A percentile compares a stretch with the other conserved stretches of the same genome.
Evolutionary conservation across 495 filamentous ascomycete genomes (phyloP).

Genomic region (Recurvomyces mirabilis): DNA sequence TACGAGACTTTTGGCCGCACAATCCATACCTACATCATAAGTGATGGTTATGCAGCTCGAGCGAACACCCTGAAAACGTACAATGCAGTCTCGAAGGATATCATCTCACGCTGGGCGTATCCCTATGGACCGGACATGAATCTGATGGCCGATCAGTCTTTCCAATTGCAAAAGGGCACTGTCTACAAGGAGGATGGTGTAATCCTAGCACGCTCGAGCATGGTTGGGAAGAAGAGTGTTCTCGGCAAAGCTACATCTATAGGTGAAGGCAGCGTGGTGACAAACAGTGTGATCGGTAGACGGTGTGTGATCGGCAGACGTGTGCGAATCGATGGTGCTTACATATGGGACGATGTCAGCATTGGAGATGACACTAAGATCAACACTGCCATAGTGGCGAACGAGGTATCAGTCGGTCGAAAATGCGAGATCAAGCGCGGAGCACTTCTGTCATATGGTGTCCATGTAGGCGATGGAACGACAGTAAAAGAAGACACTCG

Average conservation of each 20-base stretch:
- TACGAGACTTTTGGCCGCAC: slow-evolving; percentile 94
- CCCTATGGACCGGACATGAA: slow-evolving; percentile 90
- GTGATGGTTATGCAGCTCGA: slow-evolving; percentile 65
- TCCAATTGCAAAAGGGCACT: slow-evolving; percentile 51
- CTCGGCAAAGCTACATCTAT: slow-evolving; percentile 68
- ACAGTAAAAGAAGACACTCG: slow-evolving; percentile 40
- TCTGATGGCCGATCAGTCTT: slow-evolving; percentile 62
- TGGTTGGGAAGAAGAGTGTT: slow-evolving; percentile 53
- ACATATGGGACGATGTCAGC: slow-evolving; percentile 77
- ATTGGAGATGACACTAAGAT: slow-evolving; percentile 66
- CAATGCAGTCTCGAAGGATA: slow-evolving; percentile 77
- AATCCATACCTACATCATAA: slow-evolving; percentile 79
- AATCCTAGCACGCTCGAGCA: slow-evolving; percentile 57
- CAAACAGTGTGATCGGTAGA: slow-evolving; percentile 66
- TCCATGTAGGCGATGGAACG: slow-evolving; percentile 53
- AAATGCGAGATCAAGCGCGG: slow-evolving; percentile 56
- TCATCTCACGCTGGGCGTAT: slow-evolving; percentile 82
- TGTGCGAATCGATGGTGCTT: slow-evolving; percentile 65
- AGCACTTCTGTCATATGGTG: slow-evolving; percentile 68
- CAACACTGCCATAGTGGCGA: slow-evolving; percentile 63
- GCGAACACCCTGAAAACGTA: slow-evolving; percentile 80
- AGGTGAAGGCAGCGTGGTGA: slow-evolving; percentile 56
- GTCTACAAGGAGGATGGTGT: slow-evolving; percentile 63
- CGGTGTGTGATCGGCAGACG: slow-evolving; percentile 77
- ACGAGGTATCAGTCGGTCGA: slow-evolving; percentile 56